Base-by-base conservation (phyloP, 2,329 filamentous ascomycete species). In the Cladophialophora carrionii region DNA sequence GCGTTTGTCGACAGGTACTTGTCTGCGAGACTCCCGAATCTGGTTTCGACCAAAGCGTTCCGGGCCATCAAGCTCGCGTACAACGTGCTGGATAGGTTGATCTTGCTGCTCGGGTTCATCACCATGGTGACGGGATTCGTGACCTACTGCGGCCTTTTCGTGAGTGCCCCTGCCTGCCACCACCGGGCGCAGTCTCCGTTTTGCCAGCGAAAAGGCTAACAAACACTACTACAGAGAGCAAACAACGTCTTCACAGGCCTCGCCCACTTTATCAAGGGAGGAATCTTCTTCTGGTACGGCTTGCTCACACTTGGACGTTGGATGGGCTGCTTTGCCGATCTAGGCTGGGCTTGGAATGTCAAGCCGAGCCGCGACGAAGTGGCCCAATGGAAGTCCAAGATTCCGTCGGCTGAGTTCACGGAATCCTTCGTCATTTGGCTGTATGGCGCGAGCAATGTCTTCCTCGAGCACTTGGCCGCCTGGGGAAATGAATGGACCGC, bases 301-400 rank as follows among this genome's bases (percentile, higher is more conserved):
- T 78, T 96, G 22, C 79, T 97, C 66, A 96, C 91, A 0, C 83
- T 98, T 3, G 92, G 92, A 32, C 88, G 94, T 62, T 97, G 92
- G 90, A 87, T 92, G 74, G 94, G 94, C 29, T 90, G 90, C 75
- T 98, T 96, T 75, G 88, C 90, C 64, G 91, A 96, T 66, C 84
- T 94, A 63, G 94, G 94, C 70, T 98, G 94, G 94, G 91, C 92
- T 0, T 97, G 94, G 94, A 98, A 98, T 73, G 78, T 93, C 65
- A 90, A 90, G 65, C 92, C 92, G 8, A 74, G 80, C 4, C 76
- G 78, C 64, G 81, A 81, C 9, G 74, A 86, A 12, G 83, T 87
- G 20, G 83, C 85, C 69, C 85, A 82, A 73, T 89, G 89, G 85
- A 86, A 86, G 61, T 62, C 70, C 46, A 79, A 76, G 53, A 72